Base-by-base conservation (phyloP, 2,329 filamentous ascomycete species). In the Mycogone perniciosa region DNA sequence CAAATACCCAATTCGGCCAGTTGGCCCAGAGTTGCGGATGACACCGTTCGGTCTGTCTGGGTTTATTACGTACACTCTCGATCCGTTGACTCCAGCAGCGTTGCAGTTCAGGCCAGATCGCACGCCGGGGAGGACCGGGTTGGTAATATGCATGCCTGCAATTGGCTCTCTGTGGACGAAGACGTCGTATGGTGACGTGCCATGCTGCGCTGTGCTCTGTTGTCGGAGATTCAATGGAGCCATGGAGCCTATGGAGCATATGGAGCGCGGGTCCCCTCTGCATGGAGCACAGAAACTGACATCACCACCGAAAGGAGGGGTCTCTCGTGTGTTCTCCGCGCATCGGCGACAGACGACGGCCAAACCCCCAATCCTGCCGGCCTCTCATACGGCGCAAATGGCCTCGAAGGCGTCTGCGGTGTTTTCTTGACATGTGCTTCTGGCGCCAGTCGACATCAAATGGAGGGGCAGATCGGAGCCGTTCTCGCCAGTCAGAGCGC, bases 391-490 rank as follows among this genome's bases (percentile, higher is more conserved):
- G 20, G 20, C 20, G 20, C 20, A 20, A 20, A 20, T 20, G 20
- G 20, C 20, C 20, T 20, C 20, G 20, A 20, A 20, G 45, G 45
- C 44, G 57, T 55, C 55, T 62, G 51, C 46, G 54, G 41, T 57
- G 54, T 52, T 59, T 57, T 58, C 54, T 20, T 62, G 58, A 59
- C 58, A 63, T 61, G 59, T 63, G 61, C 54, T 56, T 50, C 46
- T 42, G 51, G 40, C 38, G 44, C 50, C 39, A 52, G 48, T 20
- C 20, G 20, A 20, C 20, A 20, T 20, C 20, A 26, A 38, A 51
- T 46, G 48, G 52, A 58, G 54, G 53, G 50, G 52, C 52, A 54
- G 57, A 61, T 56, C 57, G 61, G 57, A 49, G 46, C 41, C 45
- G 46, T 31, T 51, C 20, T n/a, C 44, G 33, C 52, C 52, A 54